Evolutionary conservation across 2,329 filamentous ascomycete species (phyloP).

Genomic region (Exophiala aquamarina): DNA sequence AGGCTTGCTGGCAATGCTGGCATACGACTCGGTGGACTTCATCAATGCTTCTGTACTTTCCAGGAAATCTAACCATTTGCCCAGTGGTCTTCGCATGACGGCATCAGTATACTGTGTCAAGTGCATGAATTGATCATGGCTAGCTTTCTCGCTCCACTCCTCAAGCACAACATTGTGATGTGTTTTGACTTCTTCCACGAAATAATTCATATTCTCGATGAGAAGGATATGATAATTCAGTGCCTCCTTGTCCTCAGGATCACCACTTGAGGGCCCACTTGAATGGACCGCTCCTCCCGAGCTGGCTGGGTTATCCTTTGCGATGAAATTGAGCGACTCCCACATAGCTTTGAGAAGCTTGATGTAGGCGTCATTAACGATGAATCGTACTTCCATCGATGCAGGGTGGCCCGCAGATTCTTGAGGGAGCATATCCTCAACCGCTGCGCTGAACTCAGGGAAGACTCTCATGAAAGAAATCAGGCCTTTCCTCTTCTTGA

Average conservation of each 20-base stretch:
- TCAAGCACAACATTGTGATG: constrained; percentile 72
- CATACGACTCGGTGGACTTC: constrained; percentile 42
- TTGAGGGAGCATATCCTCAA: constrained; percentile 77
- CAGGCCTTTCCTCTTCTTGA: constrained; percentile 96
- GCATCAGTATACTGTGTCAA: constrained; percentile 83
- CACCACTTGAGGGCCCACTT: constrained; percentile 39
- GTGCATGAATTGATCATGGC: constrained; percentile 79
- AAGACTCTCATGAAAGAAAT: constrained; percentile 95
- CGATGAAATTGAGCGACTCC: constrained; percentile 93
- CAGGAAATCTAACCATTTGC: constrained; percentile 80
- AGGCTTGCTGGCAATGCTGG: constrained; percentile 72
- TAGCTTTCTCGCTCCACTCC: constrained; percentile 77
- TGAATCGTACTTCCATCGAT: constrained; percentile 67
- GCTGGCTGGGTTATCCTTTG: constrained; percentile 64
- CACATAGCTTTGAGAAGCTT: constrained; percentile 95
- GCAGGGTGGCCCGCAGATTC: constrained; percentile 53
- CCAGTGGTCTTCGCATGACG: constrained; percentile 84
- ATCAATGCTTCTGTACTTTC: constrained; percentile 79
- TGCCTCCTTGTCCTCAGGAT: constrained; percentile 89
- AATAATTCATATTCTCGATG: constrained; percentile 99
- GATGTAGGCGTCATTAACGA: constrained; percentile 83
- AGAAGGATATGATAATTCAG: constrained; percentile 96
- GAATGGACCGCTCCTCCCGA: constrained; percentile 36
- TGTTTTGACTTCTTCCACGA: constrained; percentile 84
- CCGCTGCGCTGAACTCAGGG: constrained; percentile 75